Conservation (phyloP, 371 early-diverging fungal genomes). For the Rhizopus sp. region DNA sequence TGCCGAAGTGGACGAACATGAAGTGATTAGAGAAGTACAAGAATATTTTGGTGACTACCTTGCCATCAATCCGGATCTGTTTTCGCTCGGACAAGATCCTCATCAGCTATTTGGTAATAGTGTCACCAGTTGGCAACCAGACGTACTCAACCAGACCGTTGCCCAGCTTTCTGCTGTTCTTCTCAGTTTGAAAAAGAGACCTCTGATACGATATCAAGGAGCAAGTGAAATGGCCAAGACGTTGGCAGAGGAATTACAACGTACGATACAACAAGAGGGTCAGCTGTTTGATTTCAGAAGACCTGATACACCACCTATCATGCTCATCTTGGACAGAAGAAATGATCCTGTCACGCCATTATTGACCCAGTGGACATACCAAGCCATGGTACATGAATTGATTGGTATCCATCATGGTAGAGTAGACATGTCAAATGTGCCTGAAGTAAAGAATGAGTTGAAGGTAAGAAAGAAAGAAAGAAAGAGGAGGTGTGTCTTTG, state of each 20-base stretch:
- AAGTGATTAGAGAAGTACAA: slow-evolving; percentile 93
- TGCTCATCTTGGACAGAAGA: slow-evolving; percentile 92
- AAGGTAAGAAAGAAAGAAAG: slow-evolving; percentile 49
- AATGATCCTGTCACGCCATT: slow-evolving; percentile 98
- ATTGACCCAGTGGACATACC: slow-evolving; percentile 98
- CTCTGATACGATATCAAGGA: slow-evolving; percentile 86
- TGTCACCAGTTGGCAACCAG: slow-evolving; percentile 69
- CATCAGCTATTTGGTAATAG: slow-evolving; percentile 74
- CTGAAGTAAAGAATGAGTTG: slow-evolving; percentile 81
- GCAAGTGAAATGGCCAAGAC: slow-evolving; percentile 78
- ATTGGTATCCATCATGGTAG: slow-evolving; percentile 94
- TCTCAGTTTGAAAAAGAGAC: slow-evolving; percentile 87
- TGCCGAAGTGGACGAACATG: slow-evolving; percentile 94
- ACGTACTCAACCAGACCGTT: slow-evolving; percentile 72
- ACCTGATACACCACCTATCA: slow-evolving; percentile 82
- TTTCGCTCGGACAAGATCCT: slow-evolving; percentile 73
- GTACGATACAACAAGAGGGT: slow-evolving; percentile 78
- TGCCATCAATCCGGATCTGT: slow-evolving; percentile 83
- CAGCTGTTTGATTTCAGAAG: slow-evolving; percentile 82
- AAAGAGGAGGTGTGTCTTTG: background rate
- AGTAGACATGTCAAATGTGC: slow-evolving; percentile 84
- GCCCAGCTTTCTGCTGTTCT: slow-evolving; percentile 81
- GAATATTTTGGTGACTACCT: slow-evolving; percentile 94
- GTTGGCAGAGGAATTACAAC: slow-evolving; percentile 81
- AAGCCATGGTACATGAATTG: slow-evolving; percentile 98